Conservation (phyloP, 2,329 filamentous ascomycete genomes). For the Drechmeria coniospora region DNA sequence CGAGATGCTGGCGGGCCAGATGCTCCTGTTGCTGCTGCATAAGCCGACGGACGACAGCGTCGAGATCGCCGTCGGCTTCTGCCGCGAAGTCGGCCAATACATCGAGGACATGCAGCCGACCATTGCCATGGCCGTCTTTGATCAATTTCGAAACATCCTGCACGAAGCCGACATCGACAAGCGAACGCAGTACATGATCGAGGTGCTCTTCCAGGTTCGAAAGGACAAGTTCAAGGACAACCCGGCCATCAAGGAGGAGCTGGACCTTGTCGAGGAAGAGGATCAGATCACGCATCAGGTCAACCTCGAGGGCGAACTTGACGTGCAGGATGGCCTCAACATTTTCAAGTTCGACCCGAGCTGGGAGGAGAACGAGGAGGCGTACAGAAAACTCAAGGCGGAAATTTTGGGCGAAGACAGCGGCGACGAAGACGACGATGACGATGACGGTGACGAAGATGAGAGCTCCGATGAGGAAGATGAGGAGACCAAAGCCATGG, state of each 20-base stretch:
- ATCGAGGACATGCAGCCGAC: constrained; percentile 87
- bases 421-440: constrained; percentile 59
- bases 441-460: constrained; percentile 36
- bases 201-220: constrained; percentile 89
- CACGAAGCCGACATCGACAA: constrained; percentile 97
- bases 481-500: constrained; percentile 65
- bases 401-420: constrained; percentile 92
- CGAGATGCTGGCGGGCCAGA: constrained; percentile 86
- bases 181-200: constrained; percentile 97
- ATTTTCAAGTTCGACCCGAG: constrained; percentile 89
- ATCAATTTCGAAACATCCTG: constrained; percentile 87
- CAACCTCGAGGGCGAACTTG: constrained; percentile 68
- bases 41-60: constrained; percentile 96
- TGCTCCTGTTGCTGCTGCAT: constrained; percentile 77
- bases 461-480: constrained; percentile 64
- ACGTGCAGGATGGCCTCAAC: constrained; percentile 76
- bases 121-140: constrained; percentile 81
- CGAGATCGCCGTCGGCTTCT: constrained; percentile 90
- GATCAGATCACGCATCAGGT: constrained; percentile 90
- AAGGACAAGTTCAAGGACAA: constrained; percentile 97
- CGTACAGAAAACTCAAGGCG: constrained; percentile 78
- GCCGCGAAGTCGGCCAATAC: constrained; percentile 83
- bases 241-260: constrained; percentile 74
- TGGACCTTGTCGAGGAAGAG: constrained; percentile 93
- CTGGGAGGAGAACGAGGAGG: constrained; percentile 80